Conservation (phyloP, 805 yeast genomes). For the Nakazawaea holstii region DNA sequence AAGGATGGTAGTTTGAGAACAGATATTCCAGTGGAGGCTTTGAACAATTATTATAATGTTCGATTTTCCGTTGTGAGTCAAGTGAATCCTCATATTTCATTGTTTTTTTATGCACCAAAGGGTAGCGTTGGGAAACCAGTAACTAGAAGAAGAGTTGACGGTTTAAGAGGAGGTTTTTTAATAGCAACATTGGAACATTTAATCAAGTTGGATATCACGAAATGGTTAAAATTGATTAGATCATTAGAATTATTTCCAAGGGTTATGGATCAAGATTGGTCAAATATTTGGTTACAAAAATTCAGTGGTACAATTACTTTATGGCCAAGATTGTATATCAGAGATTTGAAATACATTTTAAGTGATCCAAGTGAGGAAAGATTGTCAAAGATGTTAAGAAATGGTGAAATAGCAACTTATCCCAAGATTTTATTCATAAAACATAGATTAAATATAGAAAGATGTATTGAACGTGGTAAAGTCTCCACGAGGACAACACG, state of each 20-base stretch:
- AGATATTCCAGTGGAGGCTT: slow-evolving; percentile 69
- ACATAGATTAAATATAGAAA: slow-evolving; percentile 60
- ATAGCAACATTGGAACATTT: slow-evolving; percentile 68
- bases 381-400: slow-evolving; percentile 46
- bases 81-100: slow-evolving; percentile 75
- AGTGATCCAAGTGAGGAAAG: slow-evolving; percentile 63
- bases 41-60: slow-evolving; percentile 71
- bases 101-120: slow-evolving; percentile 72
- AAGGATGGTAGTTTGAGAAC: slow-evolving; percentile 76
- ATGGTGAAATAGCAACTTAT: slow-evolving; percentile 61
- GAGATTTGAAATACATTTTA: slow-evolving; percentile 58
- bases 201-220: slow-evolving; percentile 66
- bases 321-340: slow-evolving; percentile 60
- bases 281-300: slow-evolving; percentile 66
- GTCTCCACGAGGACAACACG: slow-evolving; percentile 12
- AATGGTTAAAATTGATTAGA: slow-evolving; percentile 67
- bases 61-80: slow-evolving; percentile 75
- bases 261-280: slow-evolving; percentile 74
- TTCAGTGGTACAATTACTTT: slow-evolving; percentile 74
- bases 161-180: slow-evolving; percentile 73
- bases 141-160: slow-evolving; percentile 43
- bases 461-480: slow-evolving; percentile 51
- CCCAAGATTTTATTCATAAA: slow-evolving; percentile 63
- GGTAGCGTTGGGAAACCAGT: slow-evolving; percentile 82
- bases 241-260: slow-evolving; percentile 64